Conservation (phyloP, 1,284 basidiomycete genomes). For the Trametes polyzona region DNA sequence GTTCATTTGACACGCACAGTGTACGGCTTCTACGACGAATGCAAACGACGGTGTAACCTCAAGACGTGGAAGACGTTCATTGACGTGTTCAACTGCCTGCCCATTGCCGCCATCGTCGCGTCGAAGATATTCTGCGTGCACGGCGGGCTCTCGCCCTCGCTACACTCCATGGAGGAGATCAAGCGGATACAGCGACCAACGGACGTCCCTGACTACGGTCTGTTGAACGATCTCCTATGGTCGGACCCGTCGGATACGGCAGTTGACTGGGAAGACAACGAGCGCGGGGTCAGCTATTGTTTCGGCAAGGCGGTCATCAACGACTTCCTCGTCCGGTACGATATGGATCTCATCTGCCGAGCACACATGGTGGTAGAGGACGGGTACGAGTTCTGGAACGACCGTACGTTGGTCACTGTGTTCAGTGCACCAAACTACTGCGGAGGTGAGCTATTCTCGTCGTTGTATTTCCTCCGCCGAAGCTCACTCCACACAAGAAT, state of each 20-base stretch:
- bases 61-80: slow-evolving; percentile 99
- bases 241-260: slow-evolving; percentile 98
- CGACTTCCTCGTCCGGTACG: slow-evolving; percentile 90
- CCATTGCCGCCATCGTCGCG: slow-evolving; percentile 98
- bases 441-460: slow-evolving; percentile 70
- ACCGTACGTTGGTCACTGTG: slow-evolving; percentile 96
- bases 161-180: slow-evolving; percentile 99
- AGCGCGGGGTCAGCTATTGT: slow-evolving; percentile 99
- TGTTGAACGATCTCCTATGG: slow-evolving; percentile 98
- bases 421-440: slow-evolving; percentile 99
- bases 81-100: slow-evolving; percentile 99
- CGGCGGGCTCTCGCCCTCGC: slow-evolving; percentile 96
- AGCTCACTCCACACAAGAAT: slow-evolving; percentile 57
- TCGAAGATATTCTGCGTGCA: slow-evolving; percentile 99
- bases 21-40: slow-evolving; percentile 99
- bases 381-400: slow-evolving; percentile 99
- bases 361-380: slow-evolving; percentile 99
- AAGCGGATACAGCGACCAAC: slow-evolving; percentile 97
- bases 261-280: slow-evolving; percentile 99
- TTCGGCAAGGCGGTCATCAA: slow-evolving; percentile 99
- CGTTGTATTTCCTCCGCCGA: slow-evolving; percentile 2
- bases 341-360: slow-evolving; percentile 99
- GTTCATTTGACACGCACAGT: slow-evolving; percentile 54
- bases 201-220: slow-evolving; percentile 98
- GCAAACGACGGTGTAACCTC: slow-evolving; percentile 99